A percentile compares a stretch with the other conserved stretches of the same genome.
Evolutionary conservation across 495 filamentous ascomycete species (phyloP).

Genomic region (Annulohypoxylon moriforme): DNA sequence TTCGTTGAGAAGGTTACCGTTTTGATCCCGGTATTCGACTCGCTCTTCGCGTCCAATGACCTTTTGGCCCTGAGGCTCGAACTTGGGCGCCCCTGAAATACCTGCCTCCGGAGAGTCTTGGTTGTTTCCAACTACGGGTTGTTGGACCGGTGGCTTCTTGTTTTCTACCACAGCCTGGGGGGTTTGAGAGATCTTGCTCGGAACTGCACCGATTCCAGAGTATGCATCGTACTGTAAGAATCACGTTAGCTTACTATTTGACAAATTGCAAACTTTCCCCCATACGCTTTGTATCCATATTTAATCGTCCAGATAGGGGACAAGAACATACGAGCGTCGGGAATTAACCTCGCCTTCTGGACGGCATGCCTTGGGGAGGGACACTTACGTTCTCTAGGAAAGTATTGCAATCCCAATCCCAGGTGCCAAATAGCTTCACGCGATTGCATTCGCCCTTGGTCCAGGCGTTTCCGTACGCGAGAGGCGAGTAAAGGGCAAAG

Average conservation of each 20-base stretch:
- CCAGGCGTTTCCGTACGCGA: constrained; percentile 95
- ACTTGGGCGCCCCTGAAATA: constrained; percentile 58
- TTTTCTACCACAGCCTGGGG: constrained; percentile 42
- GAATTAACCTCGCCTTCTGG: constrained; percentile 46
- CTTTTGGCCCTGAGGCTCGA: constrained; percentile 59
- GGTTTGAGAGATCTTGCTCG: constrained; percentile 50
- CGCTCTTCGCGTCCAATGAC: constrained; percentile 79
- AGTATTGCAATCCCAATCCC: constrained; percentile 98
- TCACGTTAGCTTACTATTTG: constrained; percentile 35
- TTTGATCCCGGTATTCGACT: constrained; percentile 93
- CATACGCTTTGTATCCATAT: constrained; percentile 13
- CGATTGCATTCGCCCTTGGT: constrained; percentile 84
- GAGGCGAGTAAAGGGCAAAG: constrained; percentile 86
- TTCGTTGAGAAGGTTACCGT: constrained; percentile 87
- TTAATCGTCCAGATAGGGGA: constrained; percentile 22
- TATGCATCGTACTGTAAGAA: constrained; percentile 58
- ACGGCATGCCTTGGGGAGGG: constrained; percentile 49
- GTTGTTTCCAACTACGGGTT: constrained; percentile 34
- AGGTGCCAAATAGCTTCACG: constrained; percentile 86
- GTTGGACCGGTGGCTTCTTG: constrained; percentile 41
- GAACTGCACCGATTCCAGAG: constrained; percentile 43
- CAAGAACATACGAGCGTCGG: constrained; percentile 15
- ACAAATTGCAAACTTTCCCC: constrained; percentile 5
- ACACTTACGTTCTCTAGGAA: constrained; percentile 88
- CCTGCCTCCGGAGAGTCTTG: constrained; percentile 44